Evolutionary conservation across 768 basidiomycete genomes (phyloP), one percentile per base, ranked within the genome.

Genomic region (Mycena capillaripes): DNA sequence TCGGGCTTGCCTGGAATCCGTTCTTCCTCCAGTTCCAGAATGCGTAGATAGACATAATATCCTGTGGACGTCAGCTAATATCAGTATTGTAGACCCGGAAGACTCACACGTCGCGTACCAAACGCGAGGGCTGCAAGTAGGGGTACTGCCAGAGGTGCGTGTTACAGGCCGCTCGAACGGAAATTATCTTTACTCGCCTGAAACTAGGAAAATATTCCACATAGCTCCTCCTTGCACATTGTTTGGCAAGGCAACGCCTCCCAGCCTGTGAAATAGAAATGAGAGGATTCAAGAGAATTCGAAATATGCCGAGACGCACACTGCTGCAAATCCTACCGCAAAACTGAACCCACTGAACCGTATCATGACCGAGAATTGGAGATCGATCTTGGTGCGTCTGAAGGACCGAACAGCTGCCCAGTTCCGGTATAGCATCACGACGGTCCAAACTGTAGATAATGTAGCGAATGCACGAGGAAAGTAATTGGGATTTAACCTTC

Each of bases 271-370:
- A n/a, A n/a, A n/a, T n/a, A n/a, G n/a, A 25, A 38, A 16, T 38
- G 23, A 9, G 27, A 29, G 53, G 16, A 23, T 6, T 0, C 29
- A 55, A 32, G 7, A 55, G 53, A 55, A 55, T 29, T 21, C 10
- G 29, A 55, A 55, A 12, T 10, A 14, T 29, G 16, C 17, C 16
- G 17, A 30, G 19, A 55, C 53, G 53, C 29, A 44, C 71, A 52
- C 55, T 63, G 65, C 71, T 29, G 53, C 71, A 23, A 66, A 52
- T 6, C 56, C 65, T 23, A 66, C 65, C 2, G 56, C 40, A n/a
- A 72, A 38, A 16, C 38, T 61, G 57, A 72, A 72, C 9, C 46
- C 65, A 21, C 65, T 65, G 12, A 72, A 42, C 16, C 71, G 71
- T 44, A 72, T 44, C 27, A 55, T 32, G 25, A 57, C 48, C 25